Evolutionary conservation across 2,329 filamentous ascomycete genomes (phyloP).

Genomic region (Cladosporium sp.): DNA sequence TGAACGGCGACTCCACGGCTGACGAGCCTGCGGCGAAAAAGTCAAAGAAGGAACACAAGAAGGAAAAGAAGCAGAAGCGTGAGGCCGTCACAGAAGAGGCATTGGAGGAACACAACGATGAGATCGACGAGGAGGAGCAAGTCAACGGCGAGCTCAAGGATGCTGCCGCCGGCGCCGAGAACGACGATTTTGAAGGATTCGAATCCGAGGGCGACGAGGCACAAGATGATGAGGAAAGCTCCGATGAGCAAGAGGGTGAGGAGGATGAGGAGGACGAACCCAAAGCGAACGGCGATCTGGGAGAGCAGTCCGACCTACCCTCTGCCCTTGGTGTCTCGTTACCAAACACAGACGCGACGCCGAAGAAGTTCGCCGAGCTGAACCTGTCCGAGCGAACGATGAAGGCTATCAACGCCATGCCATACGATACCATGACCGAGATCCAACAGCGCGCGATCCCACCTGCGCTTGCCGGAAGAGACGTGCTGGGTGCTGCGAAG

Average conservation of each 20-base stretch:
- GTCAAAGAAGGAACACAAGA: slow-evolving; percentile 31
- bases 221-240: slow-evolving; percentile 28
- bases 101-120: slow-evolving; percentile 16
- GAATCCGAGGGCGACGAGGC: slow-evolving; percentile 34
- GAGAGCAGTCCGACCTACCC: slow-evolving; percentile 46
- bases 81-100: slow-evolving; percentile 12
- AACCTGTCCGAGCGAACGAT: slow-evolving; percentile 85
- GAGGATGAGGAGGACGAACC: slow-evolving; percentile 32
- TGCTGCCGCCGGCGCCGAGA: slow-evolving; percentile 23
- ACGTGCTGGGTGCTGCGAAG: slow-evolving; percentile 93
- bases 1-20: slow-evolving; percentile 8
- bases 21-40: slow-evolving; percentile 12
- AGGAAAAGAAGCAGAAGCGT: slow-evolving; percentile 24
- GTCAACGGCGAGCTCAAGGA: slow-evolving; percentile 28
- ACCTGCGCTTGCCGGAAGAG: slow-evolving; percentile 79
- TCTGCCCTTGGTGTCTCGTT: slow-evolving; percentile 53
- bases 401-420: slow-evolving; percentile 85
- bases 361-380: slow-evolving; percentile 72
- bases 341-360: slow-evolving; percentile 57
- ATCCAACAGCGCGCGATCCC: slow-evolving; percentile 88
- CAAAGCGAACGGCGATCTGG: slow-evolving; percentile 30
- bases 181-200: slow-evolving; percentile 34
- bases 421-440: slow-evolving; percentile 91
- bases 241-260: slow-evolving; percentile 29
- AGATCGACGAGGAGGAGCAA: slow-evolving; percentile 23